Base-by-base conservation (phyloP, 495 filamentous ascomycete genomes). In the Aspergillus cavernicola region DNA sequence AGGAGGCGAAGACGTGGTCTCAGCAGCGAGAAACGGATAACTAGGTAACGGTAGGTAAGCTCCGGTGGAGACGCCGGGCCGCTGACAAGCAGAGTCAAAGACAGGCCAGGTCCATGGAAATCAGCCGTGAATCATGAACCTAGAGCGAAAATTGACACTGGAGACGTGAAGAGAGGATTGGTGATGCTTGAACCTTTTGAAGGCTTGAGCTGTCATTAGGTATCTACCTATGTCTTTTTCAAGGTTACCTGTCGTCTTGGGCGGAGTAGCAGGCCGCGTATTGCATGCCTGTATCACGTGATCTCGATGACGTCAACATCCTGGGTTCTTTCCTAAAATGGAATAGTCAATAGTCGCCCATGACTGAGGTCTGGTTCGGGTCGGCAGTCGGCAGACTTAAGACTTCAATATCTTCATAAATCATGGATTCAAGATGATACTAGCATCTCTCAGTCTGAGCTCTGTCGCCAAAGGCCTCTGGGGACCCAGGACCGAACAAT, bases 211-310 rank as follows among this genome's bases (percentile, higher is more conserved):
- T n/a, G n/a, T n/a, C n/a, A n/a, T n/a, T n/a, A n/a, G n/a, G n/a
- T n/a, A n/a, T n/a, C n/a, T n/a, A n/a, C n/a, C n/a, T n/a, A n/a
- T n/a, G n/a, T n/a, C n/a, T n/a, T n/a, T n/a, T n/a, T n/a, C n/a
- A n/a, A n/a, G n/a, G n/a, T n/a, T 28, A 9, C 24, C 24, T 28
- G 24, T 28, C 24, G 9, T 28, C 28, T 37, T 19, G 43, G 36
- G 39, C 24, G 23, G 38, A 48, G 39, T 28, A 40, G 20, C 29
- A 29, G 53, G 48, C 51, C 47, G 56, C 52, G 52, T 53, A 52
- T 58, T 33, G 18, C n/a, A n/a, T n/a, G n/a, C n/a, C n/a, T n/a
- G n/a, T n/a, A 54, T 58, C 60, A 62, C 56, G 60, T 62, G 59
- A 56, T 15, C 4, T 13, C 0, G 19, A 22, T 60, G 57, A 60